Base-by-base conservation (phyloP, 163 green algal genomes). In the Scenedesmus sp. region DNA sequence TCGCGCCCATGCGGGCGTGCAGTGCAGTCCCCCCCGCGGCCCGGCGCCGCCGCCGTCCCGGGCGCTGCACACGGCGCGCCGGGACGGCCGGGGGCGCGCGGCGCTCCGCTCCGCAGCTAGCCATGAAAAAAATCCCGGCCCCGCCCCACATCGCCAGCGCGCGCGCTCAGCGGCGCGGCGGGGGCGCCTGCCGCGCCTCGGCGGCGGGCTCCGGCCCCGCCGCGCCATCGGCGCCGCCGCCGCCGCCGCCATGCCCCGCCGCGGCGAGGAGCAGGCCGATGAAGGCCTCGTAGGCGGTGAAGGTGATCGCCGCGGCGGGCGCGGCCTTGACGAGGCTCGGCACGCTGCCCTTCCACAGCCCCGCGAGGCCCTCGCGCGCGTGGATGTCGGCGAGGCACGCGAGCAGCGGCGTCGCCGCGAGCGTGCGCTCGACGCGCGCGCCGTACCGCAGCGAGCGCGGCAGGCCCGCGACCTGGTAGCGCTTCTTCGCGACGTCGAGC, bases 401-500 rank as follows among this genome's bases (percentile, higher is more conserved):
- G 22, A 56, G 29, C 60, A 93, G 73, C 0, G 71, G 77, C 47
- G 74, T 76, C 17, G 85, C 66, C 15, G 81, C 83, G 36, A 88
- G 83, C 36, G 57, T 39, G 3, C 75, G 31, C 33, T 90, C 78
- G 11, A 93, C 81, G 4, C 87, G 86, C 4, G 81, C 77, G 3
- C 89, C 89, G 34, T 87, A 93, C 67, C 75, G 79, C 51, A 92
- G 77, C 2, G 78, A 85, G 28, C 89, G 60, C 42, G 82, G 78
- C 77, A 93, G 71, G 13, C 86, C 89, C 22, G 89, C 85, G 44
- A 93, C 84, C 84, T 99, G 95, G 77, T 95, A 97, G 6, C 96
- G 77, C 86, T 99, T 99, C 85, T 99, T 99, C 34, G 92, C 91
- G 17, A 99, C 95, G 77, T 99, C 96, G 70, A 99, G 81, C 13